phyloP scores from a whole-genome alignment of 2,329 filamentous ascomycete species.

The Ascochyta koolunga region DNA sequence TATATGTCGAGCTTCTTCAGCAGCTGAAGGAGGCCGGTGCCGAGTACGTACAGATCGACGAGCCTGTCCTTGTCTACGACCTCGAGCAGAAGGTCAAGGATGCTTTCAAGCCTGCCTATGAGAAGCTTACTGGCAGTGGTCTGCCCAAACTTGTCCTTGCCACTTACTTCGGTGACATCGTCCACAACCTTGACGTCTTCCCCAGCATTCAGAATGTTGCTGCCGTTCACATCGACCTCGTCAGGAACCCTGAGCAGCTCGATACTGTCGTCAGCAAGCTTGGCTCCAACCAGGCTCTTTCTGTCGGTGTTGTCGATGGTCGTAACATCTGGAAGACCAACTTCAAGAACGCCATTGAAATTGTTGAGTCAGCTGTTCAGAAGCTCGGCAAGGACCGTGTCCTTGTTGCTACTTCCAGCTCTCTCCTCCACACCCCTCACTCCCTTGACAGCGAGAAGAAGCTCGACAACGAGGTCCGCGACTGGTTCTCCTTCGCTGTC shows the following conservation, averaged over 20 bases:
- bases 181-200: slow-evolving; percentile 96
- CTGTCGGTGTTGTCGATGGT: slow-evolving; percentile 94
- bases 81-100: slow-evolving; percentile 87
- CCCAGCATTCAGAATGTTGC: slow-evolving; percentile 74
- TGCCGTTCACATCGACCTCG: slow-evolving; percentile 92
- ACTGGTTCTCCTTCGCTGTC: slow-evolving; percentile 98
- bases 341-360: slow-evolving; percentile 93
- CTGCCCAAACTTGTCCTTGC: slow-evolving; percentile 88
- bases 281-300: slow-evolving; percentile 87
- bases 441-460: slow-evolving; percentile 99
- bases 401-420: slow-evolving; percentile 95
- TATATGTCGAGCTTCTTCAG: slow-evolving; percentile 90
- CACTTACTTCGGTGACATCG: slow-evolving; percentile 99
- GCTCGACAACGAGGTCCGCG: slow-evolving; percentile 87
- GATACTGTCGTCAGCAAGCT: slow-evolving; percentile 82
- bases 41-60: slow-evolving; percentile 96
- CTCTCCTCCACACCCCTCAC: slow-evolving; percentile 97
- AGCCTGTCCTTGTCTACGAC: slow-evolving; percentile 96
- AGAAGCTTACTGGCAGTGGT: slow-evolving; percentile 81
- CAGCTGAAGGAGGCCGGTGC: slow-evolving; percentile 96
- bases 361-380: slow-evolving; percentile 86
- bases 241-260: slow-evolving; percentile 98
- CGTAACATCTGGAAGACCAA: slow-evolving; percentile 99
- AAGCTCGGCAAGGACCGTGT: slow-evolving; percentile 98
- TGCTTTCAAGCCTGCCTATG: slow-evolving; percentile 97